Base-by-base conservation (phyloP, 164 flowering plant species). In the Piper betle region DNA sequence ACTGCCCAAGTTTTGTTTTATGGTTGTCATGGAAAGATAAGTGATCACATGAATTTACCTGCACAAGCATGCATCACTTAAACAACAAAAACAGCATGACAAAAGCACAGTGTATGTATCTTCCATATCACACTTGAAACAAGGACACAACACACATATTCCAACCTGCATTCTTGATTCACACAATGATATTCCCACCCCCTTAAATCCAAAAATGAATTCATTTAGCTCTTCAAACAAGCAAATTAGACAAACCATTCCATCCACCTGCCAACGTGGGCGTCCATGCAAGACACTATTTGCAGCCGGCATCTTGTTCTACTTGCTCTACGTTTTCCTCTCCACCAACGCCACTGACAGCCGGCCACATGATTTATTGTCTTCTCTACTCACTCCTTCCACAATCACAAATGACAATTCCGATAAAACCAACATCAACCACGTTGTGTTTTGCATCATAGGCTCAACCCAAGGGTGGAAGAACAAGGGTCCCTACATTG, bases 381-480 rank as follows among this genome's bases (percentile, higher is more conserved):
- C 52, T 52, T 65, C 56, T 6, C 48, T 62, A 38, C 33, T 40
- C 37, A 41, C 39, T 37, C 38, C 17, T 7, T 18, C 61, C 20
- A 53, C 11, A 12, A 46, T 37, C 10, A 60, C 7, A 38, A 12
- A 19, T 43, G 8, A 11, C 25, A n/a, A 17, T 7, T n/a, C 61
- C 4, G 79, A 43, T 37, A 39, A 48, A 39, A 64, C 67, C n/a
- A 56, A 64, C 61, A 43, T 64, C 55, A 57, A 55, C n/a, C 86
- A 84, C 63, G 64, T 84, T 37, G 2, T 82, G 3, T 82, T 84
- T 38, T 86, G 84, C 53, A 76, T 84, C 59, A 82, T 75, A 1
- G 81, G 83, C 19, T 78, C 86, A 2, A 71, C 68, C 0, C 62
- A 57, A 20, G 74, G 81, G 37, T 84, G 89, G 89, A 53, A 64